Evolutionary conservation across 2,329 filamentous ascomycete genomes (phyloP).

Genomic region (Phaeoacremonium minimum): DNA sequence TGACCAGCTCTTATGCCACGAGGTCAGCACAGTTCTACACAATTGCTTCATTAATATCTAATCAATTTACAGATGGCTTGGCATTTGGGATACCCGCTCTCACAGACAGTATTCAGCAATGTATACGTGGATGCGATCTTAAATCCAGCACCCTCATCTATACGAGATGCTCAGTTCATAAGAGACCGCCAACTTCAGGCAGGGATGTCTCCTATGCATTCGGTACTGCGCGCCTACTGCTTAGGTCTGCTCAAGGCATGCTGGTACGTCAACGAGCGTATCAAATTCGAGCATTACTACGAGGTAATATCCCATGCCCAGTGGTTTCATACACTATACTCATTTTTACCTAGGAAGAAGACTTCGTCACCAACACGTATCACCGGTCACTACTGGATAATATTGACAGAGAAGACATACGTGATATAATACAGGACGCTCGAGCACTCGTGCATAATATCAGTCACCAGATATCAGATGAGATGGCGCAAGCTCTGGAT

Average conservation of each 20-base stretch:
- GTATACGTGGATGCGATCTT: slow-evolving; percentile 83
- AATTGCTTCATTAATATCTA: no score
- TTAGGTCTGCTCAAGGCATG: slow-evolving; percentile 80
- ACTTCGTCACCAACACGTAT: slow-evolving; percentile 91
- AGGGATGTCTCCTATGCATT: slow-evolving; percentile 43
- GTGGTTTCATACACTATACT: not conserved
- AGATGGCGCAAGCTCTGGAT: slow-evolving; percentile 52
- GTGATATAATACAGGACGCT: slow-evolving; percentile 49
- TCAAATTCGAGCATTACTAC: slow-evolving; percentile 83
- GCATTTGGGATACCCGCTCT: slow-evolving; percentile 93
- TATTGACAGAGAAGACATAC: slow-evolving; percentile 54
- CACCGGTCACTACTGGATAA: slow-evolving; percentile 70
- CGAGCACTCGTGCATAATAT: slow-evolving; percentile 43
- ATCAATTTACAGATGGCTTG: slow-evolving; percentile 70
- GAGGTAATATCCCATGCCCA: slow-evolving; percentile 54
- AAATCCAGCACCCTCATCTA: slow-evolving; percentile 59
- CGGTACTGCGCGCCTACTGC: slow-evolving; percentile 79
- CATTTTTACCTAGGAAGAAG: slow-evolving; percentile 67
- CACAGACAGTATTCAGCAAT: slow-evolving; percentile 91
- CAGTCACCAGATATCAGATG: slow-evolving; percentile 29
- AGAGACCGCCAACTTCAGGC: slow-evolving; percentile 23
- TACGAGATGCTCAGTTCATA: slow-evolving; percentile 64
- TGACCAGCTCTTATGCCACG: slow-evolving; percentile 84
- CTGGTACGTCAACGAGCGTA: slow-evolving; percentile 69
- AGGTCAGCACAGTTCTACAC: slow-evolving; percentile 51